Evolutionary conservation across 371 early-diverging fungal species (phyloP), one percentile per base, ranked within the genome.

Genomic region (Globomyces sp.): DNA sequence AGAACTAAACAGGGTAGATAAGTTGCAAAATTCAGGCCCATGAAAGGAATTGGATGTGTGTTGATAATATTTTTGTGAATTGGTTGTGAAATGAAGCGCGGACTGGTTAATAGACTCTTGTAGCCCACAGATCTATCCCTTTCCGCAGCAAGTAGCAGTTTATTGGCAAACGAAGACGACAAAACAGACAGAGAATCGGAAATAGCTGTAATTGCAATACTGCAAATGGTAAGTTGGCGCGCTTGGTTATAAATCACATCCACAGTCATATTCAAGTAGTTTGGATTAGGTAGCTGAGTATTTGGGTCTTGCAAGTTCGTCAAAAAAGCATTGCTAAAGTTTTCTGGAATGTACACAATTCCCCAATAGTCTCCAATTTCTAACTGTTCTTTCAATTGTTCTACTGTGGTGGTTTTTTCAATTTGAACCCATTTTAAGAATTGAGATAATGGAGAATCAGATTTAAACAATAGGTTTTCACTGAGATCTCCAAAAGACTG

Each of bases 301-400:
- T 13, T 44, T 3, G 42, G 13, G 57, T 62, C 47, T 47, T 49
- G 44, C 2, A 71, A 24, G 39, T 58, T 58, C 50, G 74, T 65
- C 48, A 79, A 68, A 43, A 74, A 71, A 67, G 76, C 72, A 71
- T 73, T 73, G 58, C 73, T 73, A 51, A 79, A 77, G 64, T 78
- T 81, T 68, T 68, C 48, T 9, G 81, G 81, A 48, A 81, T 73
- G 66, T 77, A 77, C 9, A 81, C 34, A 5, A 72, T n/a, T n/a
- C 77, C 79, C 77, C 77, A 77, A 40, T 62, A 59, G 45, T 71
- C 68, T 49, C 76, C 79, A 52, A 64, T 45, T 9, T 76, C 74
- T n/a, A 58, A 36, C 44, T 13, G 11, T n/a, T 11, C 36, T 8
- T 36, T n/a, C 58, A 58, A 46, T 11, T 58, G 36, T 2, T 42